Conservation (phyloP, 2,329 filamentous ascomycete species). For the Dothideomycetes sp. region DNA sequence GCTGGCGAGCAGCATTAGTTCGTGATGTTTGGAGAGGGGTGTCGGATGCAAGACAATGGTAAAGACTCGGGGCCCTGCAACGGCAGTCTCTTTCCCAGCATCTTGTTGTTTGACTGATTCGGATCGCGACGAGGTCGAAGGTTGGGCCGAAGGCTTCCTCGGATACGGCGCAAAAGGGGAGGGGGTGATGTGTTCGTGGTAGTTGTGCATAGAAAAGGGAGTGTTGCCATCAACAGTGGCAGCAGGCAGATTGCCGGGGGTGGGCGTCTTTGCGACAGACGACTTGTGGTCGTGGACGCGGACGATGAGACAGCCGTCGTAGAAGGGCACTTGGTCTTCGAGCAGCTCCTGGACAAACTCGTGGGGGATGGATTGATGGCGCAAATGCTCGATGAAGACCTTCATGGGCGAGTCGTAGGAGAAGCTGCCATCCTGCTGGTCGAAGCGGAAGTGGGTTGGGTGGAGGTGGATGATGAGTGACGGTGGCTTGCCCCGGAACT, state of each 20-base stretch:
- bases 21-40: constrained; percentile 60
- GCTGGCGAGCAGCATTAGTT: constrained; percentile 65
- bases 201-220: constrained; percentile 84
- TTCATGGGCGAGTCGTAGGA: constrained; percentile 88
- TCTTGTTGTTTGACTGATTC: constrained; percentile 37
- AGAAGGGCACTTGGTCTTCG: constrained; percentile 65
- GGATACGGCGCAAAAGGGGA: constrained; percentile 74
- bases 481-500: constrained; percentile 62
- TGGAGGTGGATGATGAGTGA: constrained; percentile 84
- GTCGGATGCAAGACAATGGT: constrained; percentile 85
- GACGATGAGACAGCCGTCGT: constrained; percentile 90
- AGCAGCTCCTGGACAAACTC: constrained; percentile 76
- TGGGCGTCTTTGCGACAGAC: constrained; percentile 46
- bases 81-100: constrained; percentile 16
- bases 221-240: constrained; percentile 49
- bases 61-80: constrained; percentile 49
- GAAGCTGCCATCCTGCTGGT: constrained; percentile 88
- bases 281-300: constrained; percentile 84
- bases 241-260: constrained; percentile 34
- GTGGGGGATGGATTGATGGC: constrained; percentile 70
- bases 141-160: constrained; percentile 21
- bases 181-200: constrained; percentile 81
- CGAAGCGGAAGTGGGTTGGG: constrained; percentile 79
- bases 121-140: constrained; percentile 31
- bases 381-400: constrained; percentile 67